These are phyloP conservation scores for Yarrowia hollandica DNA, from an alignment of 805 yeast genomes.

Conservation along the genomic window DNA sequence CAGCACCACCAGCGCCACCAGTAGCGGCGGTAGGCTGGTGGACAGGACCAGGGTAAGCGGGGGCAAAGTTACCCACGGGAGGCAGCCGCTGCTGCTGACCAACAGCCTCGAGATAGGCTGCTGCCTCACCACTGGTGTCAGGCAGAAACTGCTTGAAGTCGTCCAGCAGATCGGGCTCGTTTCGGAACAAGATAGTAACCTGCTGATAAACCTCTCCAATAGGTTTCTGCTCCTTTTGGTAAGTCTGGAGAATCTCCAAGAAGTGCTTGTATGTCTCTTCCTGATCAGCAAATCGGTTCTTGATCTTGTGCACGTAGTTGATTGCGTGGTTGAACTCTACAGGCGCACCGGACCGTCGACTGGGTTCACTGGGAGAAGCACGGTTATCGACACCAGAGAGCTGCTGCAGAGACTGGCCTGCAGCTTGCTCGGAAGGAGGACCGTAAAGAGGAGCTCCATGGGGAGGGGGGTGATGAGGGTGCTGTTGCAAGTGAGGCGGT, in stretches of 20 bases:
- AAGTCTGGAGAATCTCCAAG: slow-evolving; percentile 91
- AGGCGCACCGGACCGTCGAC: slow-evolving; percentile 51
- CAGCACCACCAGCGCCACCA: background rate
- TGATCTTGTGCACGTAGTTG: slow-evolving; percentile 92
- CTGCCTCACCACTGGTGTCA: slow-evolving; percentile 53
- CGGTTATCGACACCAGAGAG: slow-evolving; percentile 46
- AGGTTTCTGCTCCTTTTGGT: slow-evolving; percentile 93
- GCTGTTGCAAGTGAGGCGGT: slow-evolving; percentile 25
- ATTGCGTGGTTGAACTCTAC: slow-evolving; percentile 97
- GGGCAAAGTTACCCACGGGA: slow-evolving; percentile 86
- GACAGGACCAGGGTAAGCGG: slow-evolving; percentile 45
- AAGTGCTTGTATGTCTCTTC: slow-evolving; percentile 96
- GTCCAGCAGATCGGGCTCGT: slow-evolving; percentile 91
- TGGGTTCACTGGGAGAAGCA: slow-evolving; percentile 32
- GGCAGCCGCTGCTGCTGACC: slow-evolving; percentile 55
- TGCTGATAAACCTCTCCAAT: slow-evolving; percentile 94
- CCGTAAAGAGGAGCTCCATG: slow-evolving; percentile 24
- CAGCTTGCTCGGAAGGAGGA: slow-evolving; percentile 31
- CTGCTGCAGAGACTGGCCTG: slow-evolving; percentile 39
- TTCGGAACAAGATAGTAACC: slow-evolving; percentile 81
- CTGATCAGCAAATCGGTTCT: slow-evolving; percentile 86
- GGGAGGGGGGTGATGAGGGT: slow-evolving; percentile 18
- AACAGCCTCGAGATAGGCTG: slow-evolving; percentile 12
- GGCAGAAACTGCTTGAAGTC: slow-evolving; percentile 96
- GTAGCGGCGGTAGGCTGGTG: slow-evolving; percentile 6